phyloP scores from a whole-genome alignment of 176 grass and related monocot species.

The Poa pratensis region DNA sequence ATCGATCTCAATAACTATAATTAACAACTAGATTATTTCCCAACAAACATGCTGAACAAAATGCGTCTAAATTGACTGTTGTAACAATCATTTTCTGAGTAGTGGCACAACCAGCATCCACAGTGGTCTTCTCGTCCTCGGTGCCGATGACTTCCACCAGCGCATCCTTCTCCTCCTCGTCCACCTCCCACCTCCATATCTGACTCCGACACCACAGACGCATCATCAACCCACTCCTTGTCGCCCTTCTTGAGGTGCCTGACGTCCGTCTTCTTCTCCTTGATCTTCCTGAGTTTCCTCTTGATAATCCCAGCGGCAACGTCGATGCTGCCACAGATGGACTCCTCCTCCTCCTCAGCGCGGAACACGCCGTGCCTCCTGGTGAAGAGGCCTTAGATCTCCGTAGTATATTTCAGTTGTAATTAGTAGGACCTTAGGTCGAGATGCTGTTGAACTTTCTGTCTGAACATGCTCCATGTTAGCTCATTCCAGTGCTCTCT shows the following conservation, averaged over 20 bases:
- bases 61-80: too few species aligned
- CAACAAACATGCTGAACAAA: not conserved
- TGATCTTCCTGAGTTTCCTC: slow-evolving; percentile 91
- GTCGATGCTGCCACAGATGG: slow-evolving; percentile 81
- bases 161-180: slow-evolving; percentile 15
- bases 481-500: too few species aligned
- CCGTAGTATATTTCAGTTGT: too few species aligned
- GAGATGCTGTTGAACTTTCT: too few species aligned
- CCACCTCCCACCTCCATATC: not conserved
- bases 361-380: slow-evolving; percentile 77
- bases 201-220: not conserved
- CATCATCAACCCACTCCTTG: slow-evolving; percentile 28
- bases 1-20: too few species aligned
- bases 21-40: not conserved
- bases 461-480: too few species aligned
- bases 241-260: slow-evolving; percentile 51
- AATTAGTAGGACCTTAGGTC: too few species aligned
- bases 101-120: too few species aligned
- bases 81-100: too few species aligned
- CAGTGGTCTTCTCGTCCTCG: slow-evolving; percentile 54
- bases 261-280: slow-evolving; percentile 83
- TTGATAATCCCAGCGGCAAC: slow-evolving; percentile 71
- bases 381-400: slow-evolving; percentile 49
- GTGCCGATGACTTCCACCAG: slow-evolving; percentile 38
- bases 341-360: slow-evolving; percentile 80